These are phyloP conservation scores for Tubosaeta sp. DNA, from an alignment of 768 basidiomycete genomes.

Conservation along the genomic window DNA sequence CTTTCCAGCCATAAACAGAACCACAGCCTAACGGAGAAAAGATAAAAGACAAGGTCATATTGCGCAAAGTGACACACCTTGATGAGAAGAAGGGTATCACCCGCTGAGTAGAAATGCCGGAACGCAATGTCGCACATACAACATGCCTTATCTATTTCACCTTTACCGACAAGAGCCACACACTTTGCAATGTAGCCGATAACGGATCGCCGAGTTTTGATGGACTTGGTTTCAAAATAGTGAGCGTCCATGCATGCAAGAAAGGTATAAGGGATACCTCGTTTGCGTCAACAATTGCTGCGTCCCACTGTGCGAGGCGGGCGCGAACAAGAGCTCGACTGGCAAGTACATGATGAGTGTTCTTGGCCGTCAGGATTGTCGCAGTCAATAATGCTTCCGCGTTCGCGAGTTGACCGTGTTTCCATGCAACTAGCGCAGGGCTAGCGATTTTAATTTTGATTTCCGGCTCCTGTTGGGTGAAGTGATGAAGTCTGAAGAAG, in stretches of 20 bases:
- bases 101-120: background rate
- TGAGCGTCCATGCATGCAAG: background rate
- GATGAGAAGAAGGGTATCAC: background rate
- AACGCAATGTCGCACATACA: background rate
- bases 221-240: background rate
- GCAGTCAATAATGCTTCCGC: background rate
- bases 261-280: background rate
- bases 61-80: background rate
- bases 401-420: background rate
- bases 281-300: background rate
- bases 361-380: background rate
- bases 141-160: background rate
- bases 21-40: background rate
- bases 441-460: background rate
- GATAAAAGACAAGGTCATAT: background rate
- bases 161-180: background rate
- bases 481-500: background rate
- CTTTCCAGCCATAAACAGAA: conserved; percentile 4
- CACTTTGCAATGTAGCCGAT: background rate
- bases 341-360: background rate
- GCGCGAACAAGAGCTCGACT: conserved; percentile 1
- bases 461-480: background rate
- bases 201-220: background rate
- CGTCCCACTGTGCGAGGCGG: conserved; percentile 1
- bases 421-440: background rate